Evolutionary conservation across 805 yeast genomes (phyloP), one percentile per base, ranked within the genome.

Genomic region (Metschnikowia gelsemii): DNA sequence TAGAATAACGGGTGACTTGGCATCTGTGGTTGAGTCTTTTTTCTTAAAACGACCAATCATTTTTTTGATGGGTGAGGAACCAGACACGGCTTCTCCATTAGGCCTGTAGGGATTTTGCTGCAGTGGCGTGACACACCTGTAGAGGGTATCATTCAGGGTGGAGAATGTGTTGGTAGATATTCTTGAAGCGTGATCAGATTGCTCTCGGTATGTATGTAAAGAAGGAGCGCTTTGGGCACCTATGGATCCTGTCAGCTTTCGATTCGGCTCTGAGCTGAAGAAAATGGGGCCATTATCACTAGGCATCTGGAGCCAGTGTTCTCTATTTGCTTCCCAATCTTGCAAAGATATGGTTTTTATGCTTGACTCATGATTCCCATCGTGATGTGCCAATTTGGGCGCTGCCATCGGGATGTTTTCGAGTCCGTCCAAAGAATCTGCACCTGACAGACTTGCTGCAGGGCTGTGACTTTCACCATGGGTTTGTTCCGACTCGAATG

Each of bases 161-260:
- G 41, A 33, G 40, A 40, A 46, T 11, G 40, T 35, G 35, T 30
- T 30, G 12, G 25, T 22, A 11, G 47, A 43, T 13, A 16, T 13
- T 27, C 25, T 28, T 7, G 47, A 39, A 21, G 28, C 39, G 14
- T 19, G 16, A 14, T 32, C 35, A 4, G 32, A 26, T 4, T 31
- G 25, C 29, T 63, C 54, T 30, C 72, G 55, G 47, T 57, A 67
- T 3, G 73, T 67, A 43, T 67, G 68, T 32, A 68, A 55, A 3
- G 73, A 66, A 8, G 74, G 74, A 3, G 73, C 74, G 25, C 47
- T 43, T 22, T 22, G n/a, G 13, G 35, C 25, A 50, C 70, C 62
- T 33, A 50, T 51, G 2, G 70, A 61, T 16, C 66, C 36, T 42
- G 49, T 54, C 61, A 56, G 58, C 9, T 51, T 18, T 50, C 33